These are phyloP conservation scores for Candida berthetii DNA, from an alignment of 805 yeast species.

Conservation along the genomic window DNA sequence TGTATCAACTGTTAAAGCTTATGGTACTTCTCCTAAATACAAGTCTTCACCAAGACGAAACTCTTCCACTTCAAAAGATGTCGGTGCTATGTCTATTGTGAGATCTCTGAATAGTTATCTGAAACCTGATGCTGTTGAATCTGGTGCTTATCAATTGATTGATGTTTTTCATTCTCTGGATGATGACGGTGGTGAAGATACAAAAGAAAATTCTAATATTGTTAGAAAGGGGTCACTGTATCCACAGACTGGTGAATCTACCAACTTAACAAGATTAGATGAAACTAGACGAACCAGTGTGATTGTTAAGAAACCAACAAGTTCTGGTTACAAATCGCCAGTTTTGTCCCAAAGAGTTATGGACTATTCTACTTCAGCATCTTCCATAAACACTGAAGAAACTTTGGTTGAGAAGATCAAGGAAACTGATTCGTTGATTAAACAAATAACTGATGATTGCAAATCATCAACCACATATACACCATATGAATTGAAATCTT, in stretches of 20 bases:
- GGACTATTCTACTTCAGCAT: background rate
- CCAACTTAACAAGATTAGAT: too few species aligned
- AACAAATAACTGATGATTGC: background rate
- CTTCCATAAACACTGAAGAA: background rate
- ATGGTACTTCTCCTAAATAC: background rate
- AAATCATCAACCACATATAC: background rate
- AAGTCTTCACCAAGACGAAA: background rate
- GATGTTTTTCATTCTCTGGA: background rate
- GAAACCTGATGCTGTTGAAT: background rate
- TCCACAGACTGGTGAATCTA: too few species aligned
- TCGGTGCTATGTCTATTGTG: background rate
- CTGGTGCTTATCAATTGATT: background rate
- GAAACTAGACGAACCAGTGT: too few species aligned
- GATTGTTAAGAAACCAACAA: background rate
- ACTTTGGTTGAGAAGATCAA: background rate
- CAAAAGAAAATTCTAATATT: too few species aligned
- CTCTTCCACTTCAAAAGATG: background rate
- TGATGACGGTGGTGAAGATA: too few species aligned
- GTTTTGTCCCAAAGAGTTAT: background rate
- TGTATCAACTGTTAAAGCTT: background rate
- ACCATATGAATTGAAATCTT: background rate
- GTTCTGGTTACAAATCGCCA: background rate
- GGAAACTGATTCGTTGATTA: slow-evolving; percentile 1
- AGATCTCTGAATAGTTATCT: background rate
- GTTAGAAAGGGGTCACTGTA: too few species aligned